A percentile compares a stretch with the other conserved stretches of the same genome.
phyloP scores from a whole-genome alignment of 352 stramenopile species.

The Pythium utonaiense region DNA sequence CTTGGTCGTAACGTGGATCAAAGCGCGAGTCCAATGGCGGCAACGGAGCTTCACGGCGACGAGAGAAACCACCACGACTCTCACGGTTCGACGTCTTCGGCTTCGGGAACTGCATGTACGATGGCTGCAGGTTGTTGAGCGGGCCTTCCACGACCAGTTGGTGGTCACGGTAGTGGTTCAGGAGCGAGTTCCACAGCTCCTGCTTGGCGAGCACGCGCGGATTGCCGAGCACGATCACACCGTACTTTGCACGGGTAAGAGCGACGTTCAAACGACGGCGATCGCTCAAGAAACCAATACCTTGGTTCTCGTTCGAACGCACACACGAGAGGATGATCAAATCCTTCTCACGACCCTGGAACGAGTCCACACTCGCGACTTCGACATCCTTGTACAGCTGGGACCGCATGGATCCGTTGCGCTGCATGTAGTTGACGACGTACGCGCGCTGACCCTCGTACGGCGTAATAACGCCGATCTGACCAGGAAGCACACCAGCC shows the following conservation, averaged over 20 bases:
- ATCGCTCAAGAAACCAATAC: conserved; percentile 99
- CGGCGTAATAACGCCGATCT: conserved; percentile 97
- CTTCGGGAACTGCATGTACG: conserved; percentile 96
- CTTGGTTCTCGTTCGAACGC: conserved; percentile 98
- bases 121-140: conserved; percentile 95
- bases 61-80: conserved; percentile 31
- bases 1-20: conserved; percentile 77
- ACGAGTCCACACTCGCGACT: conserved; percentile 98
- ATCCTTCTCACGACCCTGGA: conserved; percentile 99
- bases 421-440: conserved; percentile 97
- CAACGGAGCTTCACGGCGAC: conserved; percentile 43
- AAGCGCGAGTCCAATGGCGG: conserved; percentile 83
- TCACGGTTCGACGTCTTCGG: conserved; percentile 41
- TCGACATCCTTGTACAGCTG: conserved; percentile 98
- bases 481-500: conserved; percentile 83
- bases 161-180: conserved; percentile 98
- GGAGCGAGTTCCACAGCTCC: conserved; percentile 93
- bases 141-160: conserved; percentile 94
- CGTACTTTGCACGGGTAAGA: conserved; percentile 97
- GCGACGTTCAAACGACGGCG: conserved; percentile 98
- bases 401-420: conserved; percentile 91
- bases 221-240: conserved; percentile 98
- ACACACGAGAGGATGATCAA: conserved; percentile 98
- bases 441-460: conserved; percentile 99
- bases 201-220: conserved; percentile 97